phyloP scores from a whole-genome alignment of 768 basidiomycete genomes.

The Daedalea quercina region DNA sequence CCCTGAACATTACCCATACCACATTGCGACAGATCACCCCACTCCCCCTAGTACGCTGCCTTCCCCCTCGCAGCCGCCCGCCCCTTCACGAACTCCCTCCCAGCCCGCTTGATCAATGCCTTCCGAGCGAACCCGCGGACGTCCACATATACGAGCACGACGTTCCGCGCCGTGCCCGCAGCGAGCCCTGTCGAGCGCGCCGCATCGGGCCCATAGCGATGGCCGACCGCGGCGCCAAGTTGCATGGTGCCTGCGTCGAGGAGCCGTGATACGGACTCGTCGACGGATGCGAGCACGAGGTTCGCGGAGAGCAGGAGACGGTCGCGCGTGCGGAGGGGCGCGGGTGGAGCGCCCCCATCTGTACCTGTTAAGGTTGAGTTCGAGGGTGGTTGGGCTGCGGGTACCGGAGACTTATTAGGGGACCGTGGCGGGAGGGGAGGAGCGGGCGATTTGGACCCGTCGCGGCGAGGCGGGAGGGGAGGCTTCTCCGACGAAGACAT shows the following conservation, averaged over 20 bases:
- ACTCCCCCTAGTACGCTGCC: no score
- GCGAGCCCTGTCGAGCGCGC: constrained; percentile 51
- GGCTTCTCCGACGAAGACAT: constrained; percentile 6
- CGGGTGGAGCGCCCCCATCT: neutral
- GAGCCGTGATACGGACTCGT: constrained; percentile 47
- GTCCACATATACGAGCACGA: constrained; percentile 73
- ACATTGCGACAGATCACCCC: no score
- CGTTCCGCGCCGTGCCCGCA: constrained; percentile 62
- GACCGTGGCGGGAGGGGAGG: constrained; percentile 1
- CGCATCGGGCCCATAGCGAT: constrained; percentile 58
- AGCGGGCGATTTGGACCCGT: neutral
- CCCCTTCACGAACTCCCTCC: constrained; percentile 50
- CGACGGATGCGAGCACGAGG: constrained; percentile 57
- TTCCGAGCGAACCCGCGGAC: constrained; percentile 64
- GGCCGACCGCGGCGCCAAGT: constrained; percentile 41
- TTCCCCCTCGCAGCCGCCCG: constrained; percentile 20
- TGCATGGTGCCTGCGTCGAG: constrained; percentile 43
- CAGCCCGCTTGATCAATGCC: constrained; percentile 59
- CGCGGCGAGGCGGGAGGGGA: neutral
- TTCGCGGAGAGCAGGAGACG: constrained; percentile 58
- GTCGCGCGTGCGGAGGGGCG: constrained; percentile 17
- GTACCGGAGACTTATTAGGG: constrained; percentile 3
- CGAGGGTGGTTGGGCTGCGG: no score
- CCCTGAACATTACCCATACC: no score
- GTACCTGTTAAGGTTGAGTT: neutral